These are phyloP conservation scores for Lanmaoa rubissima DNA, from an alignment of 768 basidiomycete genomes.

Conservation along the genomic window DNA sequence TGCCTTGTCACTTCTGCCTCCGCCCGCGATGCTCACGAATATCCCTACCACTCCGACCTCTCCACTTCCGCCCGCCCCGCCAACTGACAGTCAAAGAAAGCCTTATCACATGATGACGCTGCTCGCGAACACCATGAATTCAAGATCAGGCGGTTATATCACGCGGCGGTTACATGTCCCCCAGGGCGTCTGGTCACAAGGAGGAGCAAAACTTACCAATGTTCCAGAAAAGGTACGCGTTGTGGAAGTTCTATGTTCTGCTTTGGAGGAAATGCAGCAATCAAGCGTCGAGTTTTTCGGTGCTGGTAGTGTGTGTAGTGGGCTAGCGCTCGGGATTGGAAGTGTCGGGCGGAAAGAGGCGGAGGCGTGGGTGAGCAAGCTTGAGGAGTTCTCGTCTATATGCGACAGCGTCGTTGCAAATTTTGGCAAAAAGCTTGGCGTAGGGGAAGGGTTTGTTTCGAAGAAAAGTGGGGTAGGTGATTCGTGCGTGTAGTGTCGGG, in stretches of 20 bases:
- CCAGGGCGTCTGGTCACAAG: constrained; percentile 87
- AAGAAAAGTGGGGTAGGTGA: constrained; percentile 67
- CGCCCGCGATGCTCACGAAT: constrained; percentile 47
- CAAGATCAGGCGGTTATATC: constrained; percentile 81
- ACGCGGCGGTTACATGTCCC: constrained; percentile 86
- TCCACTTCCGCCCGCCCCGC: constrained; percentile 71
- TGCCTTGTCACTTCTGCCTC: constrained; percentile 42
- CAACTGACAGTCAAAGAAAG: constrained; percentile 70
- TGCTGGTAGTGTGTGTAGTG: constrained; percentile 74
- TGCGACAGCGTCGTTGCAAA: constrained; percentile 79
- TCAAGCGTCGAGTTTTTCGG: constrained; percentile 75
- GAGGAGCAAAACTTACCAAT: constrained; percentile 81
- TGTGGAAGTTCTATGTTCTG: constrained; percentile 73
- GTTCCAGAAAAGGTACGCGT: constrained; percentile 84
- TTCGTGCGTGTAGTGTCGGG: not conserved
- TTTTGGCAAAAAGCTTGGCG: constrained; percentile 85
- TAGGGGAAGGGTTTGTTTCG: constrained; percentile 82
- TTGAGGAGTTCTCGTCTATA: constrained; percentile 77
- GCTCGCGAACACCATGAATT: constrained; percentile 74
- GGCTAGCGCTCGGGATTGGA: constrained; percentile 71
- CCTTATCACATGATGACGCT: constrained; percentile 91
- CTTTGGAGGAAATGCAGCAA: constrained; percentile 74
- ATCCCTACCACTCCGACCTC: constrained; percentile 75
- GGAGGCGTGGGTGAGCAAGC: constrained; percentile 70
- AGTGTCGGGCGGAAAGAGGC: constrained; percentile 76